Percentiles rank a stretch among this genome's conserved stretches.
These are phyloP conservation scores for Lecanoromycetidae sp. DNA, from an alignment of 2,329 filamentous ascomycete genomes.

Conservation along the genomic window DNA sequence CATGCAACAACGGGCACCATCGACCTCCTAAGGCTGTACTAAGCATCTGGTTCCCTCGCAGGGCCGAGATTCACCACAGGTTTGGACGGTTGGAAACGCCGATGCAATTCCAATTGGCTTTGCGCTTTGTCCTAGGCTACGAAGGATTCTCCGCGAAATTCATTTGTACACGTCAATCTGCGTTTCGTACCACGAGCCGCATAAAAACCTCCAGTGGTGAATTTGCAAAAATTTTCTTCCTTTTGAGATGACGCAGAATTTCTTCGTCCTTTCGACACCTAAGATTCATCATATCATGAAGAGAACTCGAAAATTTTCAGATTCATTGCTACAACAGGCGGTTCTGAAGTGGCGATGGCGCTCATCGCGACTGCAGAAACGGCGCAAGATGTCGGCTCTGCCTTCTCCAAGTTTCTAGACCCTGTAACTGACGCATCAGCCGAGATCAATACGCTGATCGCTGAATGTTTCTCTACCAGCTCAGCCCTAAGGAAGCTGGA, in stretches of 20 bases:
- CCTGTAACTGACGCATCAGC: slow-evolving; percentile 39
- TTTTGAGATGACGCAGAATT: background rate
- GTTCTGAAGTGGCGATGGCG: slow-evolving; percentile 8
- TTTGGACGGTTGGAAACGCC: background rate
- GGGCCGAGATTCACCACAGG: slow-evolving; percentile 1
- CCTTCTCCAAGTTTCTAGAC: slow-evolving; percentile 38
- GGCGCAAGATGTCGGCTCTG: slow-evolving; percentile 42
- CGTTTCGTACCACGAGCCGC: slow-evolving; percentile 12
- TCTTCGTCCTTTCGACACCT: background rate
- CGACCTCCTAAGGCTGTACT: slow-evolving; percentile 3
- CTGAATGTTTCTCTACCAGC: slow-evolving; percentile 44
- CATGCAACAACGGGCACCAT: slow-evolving; percentile 5
- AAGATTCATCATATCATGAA: background rate
- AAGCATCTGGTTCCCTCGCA: background rate
- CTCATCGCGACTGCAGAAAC: slow-evolving; percentile 31
- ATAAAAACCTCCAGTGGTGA: no score
- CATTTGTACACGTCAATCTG: slow-evolving; percentile 17
- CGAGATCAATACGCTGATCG: slow-evolving; percentile 42
- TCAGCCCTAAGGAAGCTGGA: slow-evolving; percentile 38
- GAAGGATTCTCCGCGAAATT: background rate
- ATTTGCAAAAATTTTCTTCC: background rate
- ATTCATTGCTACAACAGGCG: background rate
- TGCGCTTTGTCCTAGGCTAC: no score
- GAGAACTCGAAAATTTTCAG: background rate
- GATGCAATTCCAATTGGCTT: slow-evolving; percentile 7